Evolutionary conservation across 495 filamentous ascomycete genomes (phyloP).

Genomic region (Opeltia flavorubescens): DNA sequence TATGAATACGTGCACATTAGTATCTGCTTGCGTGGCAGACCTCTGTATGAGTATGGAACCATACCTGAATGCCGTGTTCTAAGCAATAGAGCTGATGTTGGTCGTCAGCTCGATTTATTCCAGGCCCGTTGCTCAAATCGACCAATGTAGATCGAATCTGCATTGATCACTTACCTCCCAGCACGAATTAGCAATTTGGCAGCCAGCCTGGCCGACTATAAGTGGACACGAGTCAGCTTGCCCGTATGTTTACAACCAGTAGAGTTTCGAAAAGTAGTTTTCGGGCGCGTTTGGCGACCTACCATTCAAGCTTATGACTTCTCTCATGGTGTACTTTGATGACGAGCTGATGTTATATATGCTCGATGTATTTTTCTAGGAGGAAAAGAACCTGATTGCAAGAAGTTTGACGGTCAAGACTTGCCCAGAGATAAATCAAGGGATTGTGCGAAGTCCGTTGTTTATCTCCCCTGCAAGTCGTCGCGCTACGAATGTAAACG

Average conservation of each 20-base stretch:
- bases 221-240: conserved; percentile 8
- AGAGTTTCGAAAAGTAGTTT: neutral
- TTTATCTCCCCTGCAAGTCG: too few relatives aligned
- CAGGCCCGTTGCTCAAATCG: neutral
- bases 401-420: too few relatives aligned
- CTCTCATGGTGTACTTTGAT: conserved; percentile 65
- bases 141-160: neutral
- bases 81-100: conserved; percentile 95
- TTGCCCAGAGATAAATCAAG: too few relatives aligned
- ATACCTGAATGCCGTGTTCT: conserved; percentile 97
- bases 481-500: too few relatives aligned
- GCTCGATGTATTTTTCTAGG: neutral
- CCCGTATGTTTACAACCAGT: neutral
- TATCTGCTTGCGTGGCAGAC: conserved; percentile 12
- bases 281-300: conserved; percentile 27
- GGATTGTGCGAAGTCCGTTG: too few relatives aligned
- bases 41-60: conserved; percentile 11
- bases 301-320: conserved; percentile 99
- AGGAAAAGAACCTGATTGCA: neutral
- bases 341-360: neutral
- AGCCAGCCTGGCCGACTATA: conserved; percentile 97
- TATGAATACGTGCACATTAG: conserved; percentile 28
- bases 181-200: conserved; percentile 99
- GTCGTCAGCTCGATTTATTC: conserved; percentile 9
- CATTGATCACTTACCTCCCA: conserved; percentile 74